A percentile compares a stretch with the other conserved stretches of the same genome.
Evolutionary conservation across 2,329 filamentous ascomycete genomes (phyloP).

Genomic region (Colletotrichum ledebouriae): DNA sequence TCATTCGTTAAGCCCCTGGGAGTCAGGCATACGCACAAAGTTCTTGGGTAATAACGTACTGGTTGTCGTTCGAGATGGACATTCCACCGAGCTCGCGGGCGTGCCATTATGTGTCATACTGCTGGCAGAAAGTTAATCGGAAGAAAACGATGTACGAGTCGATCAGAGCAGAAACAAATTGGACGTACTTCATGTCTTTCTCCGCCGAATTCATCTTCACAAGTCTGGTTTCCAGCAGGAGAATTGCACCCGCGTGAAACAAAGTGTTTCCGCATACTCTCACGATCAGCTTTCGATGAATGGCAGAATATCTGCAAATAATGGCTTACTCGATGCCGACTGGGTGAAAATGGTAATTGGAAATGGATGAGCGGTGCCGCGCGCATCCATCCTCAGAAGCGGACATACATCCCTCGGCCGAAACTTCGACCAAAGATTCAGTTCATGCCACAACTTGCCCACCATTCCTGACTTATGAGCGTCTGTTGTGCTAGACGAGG

Average conservation of each 20-base stretch:
- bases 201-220: background rate
- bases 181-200: background rate
- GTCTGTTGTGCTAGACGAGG: background rate
- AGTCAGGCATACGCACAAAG: background rate
- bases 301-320: background rate
- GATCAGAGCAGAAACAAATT: background rate
- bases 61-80: slow-evolving; percentile 33
- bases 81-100: slow-evolving; percentile 36
- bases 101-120: slow-evolving; percentile 32
- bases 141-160: too few relatives aligned
- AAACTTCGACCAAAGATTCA: background rate
- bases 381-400: slow-evolving; percentile 1
- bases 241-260: slow-evolving; percentile 37
- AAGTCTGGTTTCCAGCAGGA: slow-evolving; percentile 32
- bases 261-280: slow-evolving; percentile 41
- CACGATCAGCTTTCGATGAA: too few relatives aligned
- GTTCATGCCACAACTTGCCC: slow-evolving; percentile 11
- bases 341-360: slow-evolving; percentile 1
- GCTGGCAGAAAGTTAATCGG: too few relatives aligned
- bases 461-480: background rate
- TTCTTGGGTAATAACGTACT: slow-evolving; percentile 18
- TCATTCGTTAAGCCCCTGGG: background rate
- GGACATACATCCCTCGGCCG: background rate
- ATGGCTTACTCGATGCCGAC: slow-evolving; percentile 8
- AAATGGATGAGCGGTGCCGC: background rate